Percentiles rank a stretch among this genome's conserved stretches.
phyloP scores from a whole-genome alignment of 1,139 yeast genomes.

The Groenewaldozyma sp. region DNA sequence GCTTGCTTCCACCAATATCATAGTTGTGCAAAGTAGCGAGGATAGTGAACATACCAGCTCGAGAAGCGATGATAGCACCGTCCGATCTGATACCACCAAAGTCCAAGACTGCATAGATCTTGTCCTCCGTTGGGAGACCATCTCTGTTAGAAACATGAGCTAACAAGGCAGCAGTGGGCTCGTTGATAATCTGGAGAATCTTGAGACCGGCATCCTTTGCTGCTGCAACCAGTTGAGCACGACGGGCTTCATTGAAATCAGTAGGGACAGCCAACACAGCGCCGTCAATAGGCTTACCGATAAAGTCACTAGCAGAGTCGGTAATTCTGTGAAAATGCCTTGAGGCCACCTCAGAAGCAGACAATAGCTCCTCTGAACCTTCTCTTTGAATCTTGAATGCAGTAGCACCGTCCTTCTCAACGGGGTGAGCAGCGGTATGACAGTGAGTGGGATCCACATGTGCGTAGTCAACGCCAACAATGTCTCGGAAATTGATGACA shows the following conservation, averaged over 20 bases:
- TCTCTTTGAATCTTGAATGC: slow-evolving; percentile 50
- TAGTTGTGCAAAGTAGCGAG: slow-evolving; percentile 79
- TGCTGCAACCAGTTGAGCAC: slow-evolving; percentile 50
- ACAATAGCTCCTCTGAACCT: slow-evolving; percentile 38
- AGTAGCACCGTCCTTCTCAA: slow-evolving; percentile 58
- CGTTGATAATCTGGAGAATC: slow-evolving; percentile 81
- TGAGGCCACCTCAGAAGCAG: slow-evolving; percentile 68
- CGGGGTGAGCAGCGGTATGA: slow-evolving; percentile 63
- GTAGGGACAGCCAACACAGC: slow-evolving; percentile 90
- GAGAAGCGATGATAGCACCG: slow-evolving; percentile 85
- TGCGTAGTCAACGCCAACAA: slow-evolving; percentile 64
- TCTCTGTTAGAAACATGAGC: slow-evolving; percentile 45
- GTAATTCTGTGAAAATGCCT: slow-evolving; percentile 80
- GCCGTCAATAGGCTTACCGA: slow-evolving; percentile 73
- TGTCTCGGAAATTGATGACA: slow-evolving; percentile 87
- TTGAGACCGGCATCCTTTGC: slow-evolving; percentile 67
- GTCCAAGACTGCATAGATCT: slow-evolving; percentile 85
- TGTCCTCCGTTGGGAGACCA: slow-evolving; percentile 50
- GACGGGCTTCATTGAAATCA: slow-evolving; percentile 69
- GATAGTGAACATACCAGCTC: slow-evolving; percentile 89
- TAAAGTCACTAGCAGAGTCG: slow-evolving; percentile 85
- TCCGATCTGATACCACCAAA: slow-evolving; percentile 96
- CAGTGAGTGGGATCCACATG: slow-evolving; percentile 58
- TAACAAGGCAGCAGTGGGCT: slow-evolving; percentile 86
- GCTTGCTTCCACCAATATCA: slow-evolving; percentile 78